These are phyloP conservation scores for Monosporascus sp. DNA, from an alignment of 2,329 filamentous ascomycete species.

Conservation along the genomic window DNA sequence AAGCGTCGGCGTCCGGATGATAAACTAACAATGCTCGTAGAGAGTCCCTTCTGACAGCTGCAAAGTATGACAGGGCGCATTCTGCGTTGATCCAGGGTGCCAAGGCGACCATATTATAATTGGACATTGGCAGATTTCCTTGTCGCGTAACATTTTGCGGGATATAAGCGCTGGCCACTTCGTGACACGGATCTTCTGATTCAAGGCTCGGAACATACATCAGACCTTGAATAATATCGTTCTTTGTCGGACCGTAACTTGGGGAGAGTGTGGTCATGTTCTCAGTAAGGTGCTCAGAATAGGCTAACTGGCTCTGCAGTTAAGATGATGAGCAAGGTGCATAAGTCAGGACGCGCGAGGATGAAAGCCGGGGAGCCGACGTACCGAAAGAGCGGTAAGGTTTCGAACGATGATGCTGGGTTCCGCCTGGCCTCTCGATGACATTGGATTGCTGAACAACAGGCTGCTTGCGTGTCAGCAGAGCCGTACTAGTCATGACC, in stretches of 20 bases:
- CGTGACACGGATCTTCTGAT: slow-evolving; percentile 53
- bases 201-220: slow-evolving; percentile 76
- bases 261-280: slow-evolving; percentile 74
- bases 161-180: slow-evolving; percentile 58
- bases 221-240: slow-evolving; percentile 66
- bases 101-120: slow-evolving; percentile 72
- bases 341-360: slow-evolving; percentile 2
- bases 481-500: neutral
- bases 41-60: slow-evolving; percentile 50
- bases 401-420: slow-evolving; percentile 52
- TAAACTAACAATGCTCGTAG: slow-evolving; percentile 62
- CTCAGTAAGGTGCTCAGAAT: slow-evolving; percentile 42
- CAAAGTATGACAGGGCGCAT: slow-evolving; percentile 71
- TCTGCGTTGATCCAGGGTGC: slow-evolving; percentile 76
- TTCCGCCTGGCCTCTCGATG: slow-evolving; percentile 42
- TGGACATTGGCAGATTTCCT: slow-evolving; percentile 59
- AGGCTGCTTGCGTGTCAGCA: slow-evolving; percentile 35
- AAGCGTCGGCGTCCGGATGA: slow-evolving; percentile 47
- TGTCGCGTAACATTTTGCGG: slow-evolving; percentile 70
- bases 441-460: slow-evolving; percentile 55
- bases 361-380: slow-evolving; percentile 18
- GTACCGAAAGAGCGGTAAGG: slow-evolving; percentile 50
- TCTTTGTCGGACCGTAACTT: slow-evolving; percentile 53
- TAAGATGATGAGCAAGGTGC: slow-evolving; percentile 12
- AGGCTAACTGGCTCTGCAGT: slow-evolving; percentile 39